Evolutionary conservation across 495 filamentous ascomycete species (phyloP), one percentile per base, ranked within the genome.

Genomic region (Paragyromitra xinjiangensis): DNA sequence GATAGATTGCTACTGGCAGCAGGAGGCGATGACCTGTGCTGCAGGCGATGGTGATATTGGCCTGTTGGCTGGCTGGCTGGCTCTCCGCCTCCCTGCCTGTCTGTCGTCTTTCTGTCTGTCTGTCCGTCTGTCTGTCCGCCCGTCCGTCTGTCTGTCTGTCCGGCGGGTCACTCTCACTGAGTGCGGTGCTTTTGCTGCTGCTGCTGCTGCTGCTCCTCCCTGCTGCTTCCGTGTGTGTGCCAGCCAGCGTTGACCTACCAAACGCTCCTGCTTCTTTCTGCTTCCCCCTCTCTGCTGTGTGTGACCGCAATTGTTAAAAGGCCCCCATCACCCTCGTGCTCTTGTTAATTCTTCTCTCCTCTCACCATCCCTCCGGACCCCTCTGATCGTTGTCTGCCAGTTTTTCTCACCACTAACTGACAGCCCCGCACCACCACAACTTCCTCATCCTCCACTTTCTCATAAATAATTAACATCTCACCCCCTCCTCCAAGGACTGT

Each of bases 301-400:
- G 77, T 79, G 74, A 78, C 74, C 12, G 68, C 51, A 77, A 78
- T 71, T 29, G 14, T 79, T 79, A 79, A 79, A 79, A 79, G 77
- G 77, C 75, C 63, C 77, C 75, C 77, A 71, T 71, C 73, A 77
- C 68, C 77, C 73, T 75, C 77, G 59, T 79, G 50, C 66, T 79
- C 26, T 48, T 69, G 44, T 37, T 78, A 37, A 61, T 72, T 65
- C 34, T 37, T 59, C 64, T 71, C 75, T 66, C 50, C 61, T 39
- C 59, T 65, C 61, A 78, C 61, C 75, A 78, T 65, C 59, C 59
- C 74, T 71, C 44, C 29, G 3, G n/a, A 59, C 59, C 29, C 24
- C 51, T 75, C 56, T 78, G 42, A 50, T 29, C 24, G 58, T 65
- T 79, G 77, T 78, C 65, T 56, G 50, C 39, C 74, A 61, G 65